A percentile compares a stretch with the other conserved stretches of the same genome.
phyloP scores from a whole-genome alignment of 805 yeast genomes.

The Teunomyces panamensis region DNA sequence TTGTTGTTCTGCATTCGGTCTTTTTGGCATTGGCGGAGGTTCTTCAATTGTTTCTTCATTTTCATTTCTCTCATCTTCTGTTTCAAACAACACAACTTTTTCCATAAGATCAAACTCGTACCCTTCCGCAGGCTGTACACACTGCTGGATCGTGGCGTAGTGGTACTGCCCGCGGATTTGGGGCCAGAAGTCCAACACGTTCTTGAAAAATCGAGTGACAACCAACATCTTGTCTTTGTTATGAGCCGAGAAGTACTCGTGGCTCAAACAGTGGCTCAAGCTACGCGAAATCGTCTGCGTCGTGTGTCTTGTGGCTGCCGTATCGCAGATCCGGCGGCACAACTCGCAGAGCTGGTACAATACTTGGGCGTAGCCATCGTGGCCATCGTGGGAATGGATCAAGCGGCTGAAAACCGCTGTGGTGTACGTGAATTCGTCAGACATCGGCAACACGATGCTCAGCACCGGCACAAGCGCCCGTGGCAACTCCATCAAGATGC shows the following conservation, averaged over 20 bases:
- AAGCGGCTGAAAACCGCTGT: slow-evolving; percentile 31
- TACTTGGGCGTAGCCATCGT: slow-evolving; percentile 18
- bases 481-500: slow-evolving; percentile 50
- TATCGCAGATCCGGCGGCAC: slow-evolving; percentile 34
- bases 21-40: neutral
- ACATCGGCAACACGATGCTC: slow-evolving; percentile 50
- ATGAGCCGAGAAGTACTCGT: slow-evolving; percentile 37
- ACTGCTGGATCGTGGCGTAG: neutral
- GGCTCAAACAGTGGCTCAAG: slow-evolving; percentile 55
- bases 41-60: neutral
- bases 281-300: slow-evolving; percentile 42
- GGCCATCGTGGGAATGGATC: slow-evolving; percentile 18
- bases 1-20: neutral
- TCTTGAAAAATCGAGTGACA: slow-evolving; percentile 52
- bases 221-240: slow-evolving; percentile 48
- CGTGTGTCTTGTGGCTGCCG: slow-evolving; percentile 43
- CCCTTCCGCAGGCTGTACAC: neutral
- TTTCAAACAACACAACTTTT: slow-evolving; percentile 9
- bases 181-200: slow-evolving; percentile 51
- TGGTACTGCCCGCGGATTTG: slow-evolving; percentile 18
- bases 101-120: slow-evolving; percentile 29
- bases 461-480: slow-evolving; percentile 52
- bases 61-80: slow-evolving; percentile 5
- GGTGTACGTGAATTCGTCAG: slow-evolving; percentile 48
- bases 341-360: slow-evolving; percentile 46